Percentiles rank a stretch among this genome's conserved stretches.
phyloP scores from a whole-genome alignment of 768 basidiomycete genomes.

The Tylopilus subfusipes region DNA sequence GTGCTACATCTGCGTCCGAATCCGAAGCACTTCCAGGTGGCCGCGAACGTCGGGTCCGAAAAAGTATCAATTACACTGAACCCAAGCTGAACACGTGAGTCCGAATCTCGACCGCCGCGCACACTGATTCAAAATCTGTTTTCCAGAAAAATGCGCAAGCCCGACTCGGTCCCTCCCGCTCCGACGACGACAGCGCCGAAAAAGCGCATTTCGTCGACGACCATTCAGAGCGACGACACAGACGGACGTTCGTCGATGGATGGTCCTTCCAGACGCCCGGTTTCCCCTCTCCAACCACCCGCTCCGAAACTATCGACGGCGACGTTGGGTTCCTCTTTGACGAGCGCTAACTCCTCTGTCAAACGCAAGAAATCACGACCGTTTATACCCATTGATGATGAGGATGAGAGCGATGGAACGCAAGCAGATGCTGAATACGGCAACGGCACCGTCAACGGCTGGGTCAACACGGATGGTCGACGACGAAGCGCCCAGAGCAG shows the following conservation, averaged over 20 bases:
- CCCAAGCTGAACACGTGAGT: constrained; percentile 86
- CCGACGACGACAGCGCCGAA: constrained; percentile 33
- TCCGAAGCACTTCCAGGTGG: constrained; percentile 30
- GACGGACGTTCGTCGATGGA: constrained; percentile 41
- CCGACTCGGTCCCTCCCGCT: constrained; percentile 49
- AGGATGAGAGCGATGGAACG: constrained; percentile 62
- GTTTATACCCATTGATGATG: constrained; percentile 44
- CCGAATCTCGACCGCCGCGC: not conserved
- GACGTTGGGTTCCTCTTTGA: constrained; percentile 33
- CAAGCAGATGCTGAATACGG: constrained; percentile 69
- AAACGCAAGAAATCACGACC: constrained; percentile 56
- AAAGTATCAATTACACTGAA: constrained; percentile 83
- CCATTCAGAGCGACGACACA: constrained; percentile 34
- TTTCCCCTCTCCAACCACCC: constrained; percentile 28
- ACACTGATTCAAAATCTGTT: constrained; percentile 4
- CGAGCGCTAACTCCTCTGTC: constrained; percentile 25
- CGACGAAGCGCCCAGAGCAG: constrained; percentile 38
- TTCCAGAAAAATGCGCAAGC: constrained; percentile 84
- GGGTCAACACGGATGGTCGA: constrained; percentile 58
- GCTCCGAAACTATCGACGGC: constrained; percentile 36
- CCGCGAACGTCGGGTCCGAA: constrained; percentile 58
- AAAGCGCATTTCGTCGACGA: constrained; percentile 42
- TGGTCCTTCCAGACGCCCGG: constrained; percentile 33
- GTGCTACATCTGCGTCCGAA: constrained; percentile 34
- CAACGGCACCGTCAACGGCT: constrained; percentile 38